Evolutionary conservation across 805 yeast species (phyloP).

Genomic region (Jamesozyma rosinii): DNA sequence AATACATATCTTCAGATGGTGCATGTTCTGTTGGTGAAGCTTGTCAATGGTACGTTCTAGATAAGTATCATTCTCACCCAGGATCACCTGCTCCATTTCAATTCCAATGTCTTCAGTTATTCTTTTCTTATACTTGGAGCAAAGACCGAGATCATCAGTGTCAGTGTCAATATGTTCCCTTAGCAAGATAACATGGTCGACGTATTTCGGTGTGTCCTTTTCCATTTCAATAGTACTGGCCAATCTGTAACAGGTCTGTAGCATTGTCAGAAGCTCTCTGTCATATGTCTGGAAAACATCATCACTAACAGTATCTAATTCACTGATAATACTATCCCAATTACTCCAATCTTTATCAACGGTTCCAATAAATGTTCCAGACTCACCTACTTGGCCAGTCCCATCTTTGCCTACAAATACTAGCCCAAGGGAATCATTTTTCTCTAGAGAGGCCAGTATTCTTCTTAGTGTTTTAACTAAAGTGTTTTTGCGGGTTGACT

Average conservation of each 20-base stretch:
- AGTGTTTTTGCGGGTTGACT: conserved; percentile 21
- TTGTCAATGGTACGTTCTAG: conserved; percentile 1
- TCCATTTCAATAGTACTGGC: conserved; percentile 3
- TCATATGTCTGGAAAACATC: conserved; percentile 13
- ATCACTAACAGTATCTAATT: conserved; percentile 24
- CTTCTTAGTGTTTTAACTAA: conserved; percentile 23
- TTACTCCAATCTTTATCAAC: conserved; percentile 39
- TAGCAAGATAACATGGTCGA: neutral
- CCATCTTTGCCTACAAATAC: conserved; percentile 42
- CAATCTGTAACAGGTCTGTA: conserved; percentile 21
- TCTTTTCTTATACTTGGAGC: neutral
- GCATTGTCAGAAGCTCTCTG: conserved; percentile 11
- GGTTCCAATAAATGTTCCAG: conserved; percentile 42
- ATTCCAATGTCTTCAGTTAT: neutral
- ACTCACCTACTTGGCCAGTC: conserved; percentile 26
- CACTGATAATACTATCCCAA: conserved; percentile 38
- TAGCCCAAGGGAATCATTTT: conserved; percentile 39
- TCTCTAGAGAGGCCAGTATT: conserved; percentile 26
- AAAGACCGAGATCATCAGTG: neutral
- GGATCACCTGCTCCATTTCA: neutral
- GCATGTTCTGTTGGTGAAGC: conserved; percentile 6
- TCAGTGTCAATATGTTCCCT: neutral
- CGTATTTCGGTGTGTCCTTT: neutral
- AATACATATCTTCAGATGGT: conserved; percentile 7
- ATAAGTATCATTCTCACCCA: neutral